phyloP scores from a whole-genome alignment of 1,284 basidiomycete genomes.

The Cryptococcus depauperatus region DNA sequence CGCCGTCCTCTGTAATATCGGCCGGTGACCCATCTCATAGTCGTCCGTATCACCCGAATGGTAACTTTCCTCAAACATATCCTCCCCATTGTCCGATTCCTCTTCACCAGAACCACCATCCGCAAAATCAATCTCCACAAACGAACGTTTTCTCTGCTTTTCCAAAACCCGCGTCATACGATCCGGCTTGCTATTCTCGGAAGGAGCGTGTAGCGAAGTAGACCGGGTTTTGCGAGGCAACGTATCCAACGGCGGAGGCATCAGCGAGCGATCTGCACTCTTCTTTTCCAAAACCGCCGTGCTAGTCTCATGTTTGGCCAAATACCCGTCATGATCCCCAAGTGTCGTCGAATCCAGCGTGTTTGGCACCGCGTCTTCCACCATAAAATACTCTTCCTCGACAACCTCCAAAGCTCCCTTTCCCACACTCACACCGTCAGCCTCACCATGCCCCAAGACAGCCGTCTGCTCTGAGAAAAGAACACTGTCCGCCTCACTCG shows the following conservation, averaged over 20 bases:
- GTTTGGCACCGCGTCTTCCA: slow-evolving; percentile 1
- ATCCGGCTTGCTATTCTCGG: slow-evolving; percentile 1
- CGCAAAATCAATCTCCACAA: slow-evolving; percentile 6
- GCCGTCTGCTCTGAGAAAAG: slow-evolving; percentile 33
- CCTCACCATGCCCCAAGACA: not conserved
- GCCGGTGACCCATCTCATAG: slow-evolving; percentile 42
- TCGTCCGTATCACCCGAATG: slow-evolving; percentile 42
- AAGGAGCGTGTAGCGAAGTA: slow-evolving; percentile 5
- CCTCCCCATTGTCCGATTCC: slow-evolving; percentile 13
- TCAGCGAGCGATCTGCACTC: slow-evolving; percentile 1
- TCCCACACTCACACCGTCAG: slow-evolving; percentile 19
- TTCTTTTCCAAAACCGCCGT: slow-evolving; percentile 1
- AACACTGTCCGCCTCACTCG: slow-evolving; percentile 21
- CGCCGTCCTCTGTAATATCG: slow-evolving; percentile 62
- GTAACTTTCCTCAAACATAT: slow-evolving; percentile 20
- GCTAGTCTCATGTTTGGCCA: not conserved
- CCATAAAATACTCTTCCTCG: not conserved
- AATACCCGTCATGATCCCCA: slow-evolving; percentile 15
- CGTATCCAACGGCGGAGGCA: slow-evolving; percentile 15
- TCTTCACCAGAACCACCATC: slow-evolving; percentile 2
- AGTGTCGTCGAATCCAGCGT: slow-evolving; percentile 18
- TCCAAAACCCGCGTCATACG: slow-evolving; percentile 14
- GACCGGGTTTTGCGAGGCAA: slow-evolving; percentile 6
- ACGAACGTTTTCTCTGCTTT: slow-evolving; percentile 3
- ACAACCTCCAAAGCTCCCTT: slow-evolving; percentile 24